A percentile compares a stretch with the other conserved stretches of the same genome.
These are phyloP conservation scores for Moricandia moricandioides DNA, from an alignment of 345 rosid genomes.

Conservation along the genomic window DNA sequence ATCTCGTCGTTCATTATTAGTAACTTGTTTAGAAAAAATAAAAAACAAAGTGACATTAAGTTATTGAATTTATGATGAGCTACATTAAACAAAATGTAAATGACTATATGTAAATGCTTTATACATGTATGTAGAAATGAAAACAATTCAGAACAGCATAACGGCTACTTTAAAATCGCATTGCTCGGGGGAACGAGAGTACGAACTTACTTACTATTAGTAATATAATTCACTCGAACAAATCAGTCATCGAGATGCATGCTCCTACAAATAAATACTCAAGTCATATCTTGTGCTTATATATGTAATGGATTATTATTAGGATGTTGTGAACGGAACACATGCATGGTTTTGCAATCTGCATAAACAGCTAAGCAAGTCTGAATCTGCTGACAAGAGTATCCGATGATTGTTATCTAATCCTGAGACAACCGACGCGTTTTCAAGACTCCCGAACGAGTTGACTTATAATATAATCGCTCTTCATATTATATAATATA, in stretches of 20 bases:
- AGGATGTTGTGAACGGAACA: background rate
- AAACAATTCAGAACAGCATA: background rate
- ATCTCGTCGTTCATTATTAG: background rate
- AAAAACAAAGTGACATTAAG: background rate
- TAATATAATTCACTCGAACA: background rate
- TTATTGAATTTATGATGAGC: background rate
- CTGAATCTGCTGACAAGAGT: slow-evolving; percentile 18
- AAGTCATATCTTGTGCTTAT: background rate
- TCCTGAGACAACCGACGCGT: slow-evolving; percentile 26
- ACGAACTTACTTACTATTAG: background rate
- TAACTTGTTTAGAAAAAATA: background rate
- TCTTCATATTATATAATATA: background rate
- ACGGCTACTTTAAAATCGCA: slow-evolving; percentile 1
- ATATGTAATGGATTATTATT: background rate
- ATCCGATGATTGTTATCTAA: slow-evolving; percentile 1
- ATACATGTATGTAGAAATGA: background rate
- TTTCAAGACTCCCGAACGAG: slow-evolving; percentile 25
- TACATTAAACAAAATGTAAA: background rate
- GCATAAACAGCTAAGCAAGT: slow-evolving; percentile 24
- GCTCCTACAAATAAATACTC: background rate
- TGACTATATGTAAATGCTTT: background rate
- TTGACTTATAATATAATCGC: slow-evolving; percentile 10
- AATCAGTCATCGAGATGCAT: background rate
- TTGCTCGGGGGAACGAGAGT: background rate
- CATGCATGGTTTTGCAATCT: slow-evolving; percentile 4